Evolutionary conservation across 441 rosid species (phyloP).

Genomic region (Metrosideros polymorpha): DNA sequence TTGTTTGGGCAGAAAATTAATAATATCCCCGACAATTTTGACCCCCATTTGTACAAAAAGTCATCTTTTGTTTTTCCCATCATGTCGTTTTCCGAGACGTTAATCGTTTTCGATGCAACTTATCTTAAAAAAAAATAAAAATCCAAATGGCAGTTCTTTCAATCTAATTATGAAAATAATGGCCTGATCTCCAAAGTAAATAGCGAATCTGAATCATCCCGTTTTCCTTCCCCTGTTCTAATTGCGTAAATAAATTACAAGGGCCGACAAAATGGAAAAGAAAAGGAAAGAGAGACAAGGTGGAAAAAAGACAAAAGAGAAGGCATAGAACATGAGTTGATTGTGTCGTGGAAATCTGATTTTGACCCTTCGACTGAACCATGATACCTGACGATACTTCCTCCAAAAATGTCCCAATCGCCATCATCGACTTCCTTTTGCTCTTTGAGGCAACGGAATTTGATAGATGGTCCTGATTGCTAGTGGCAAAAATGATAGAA

Average conservation of each 20-base stretch:
- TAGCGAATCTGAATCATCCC: neutral
- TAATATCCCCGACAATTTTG: neutral
- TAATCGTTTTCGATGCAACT: neutral
- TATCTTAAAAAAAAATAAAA: neutral
- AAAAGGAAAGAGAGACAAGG: too few relatives aligned
- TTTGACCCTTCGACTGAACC: neutral
- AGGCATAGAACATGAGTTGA: too few relatives aligned
- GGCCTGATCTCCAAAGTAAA: neutral
- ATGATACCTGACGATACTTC: neutral
- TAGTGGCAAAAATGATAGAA: neutral
- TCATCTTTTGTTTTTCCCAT: neutral
- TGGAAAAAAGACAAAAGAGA: too few relatives aligned
- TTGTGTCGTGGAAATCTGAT: too few relatives aligned
- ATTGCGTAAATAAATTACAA: neutral
- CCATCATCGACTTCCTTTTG: neutral
- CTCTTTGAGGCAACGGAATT: neutral
- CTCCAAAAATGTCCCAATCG: neutral
- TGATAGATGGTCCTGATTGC: rapidly evolving
- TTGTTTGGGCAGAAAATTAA: neutral
- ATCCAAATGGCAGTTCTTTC: neutral
- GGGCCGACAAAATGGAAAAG: too few relatives aligned
- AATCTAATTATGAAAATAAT: neutral
- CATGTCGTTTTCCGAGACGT: neutral
- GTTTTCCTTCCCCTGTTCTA: neutral
- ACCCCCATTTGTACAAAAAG: neutral